Evolutionary conservation across 371 early-diverging fungal species (phyloP), one percentile per base, ranked within the genome.

Genomic region (Blastocladiella emersonii): DNA sequence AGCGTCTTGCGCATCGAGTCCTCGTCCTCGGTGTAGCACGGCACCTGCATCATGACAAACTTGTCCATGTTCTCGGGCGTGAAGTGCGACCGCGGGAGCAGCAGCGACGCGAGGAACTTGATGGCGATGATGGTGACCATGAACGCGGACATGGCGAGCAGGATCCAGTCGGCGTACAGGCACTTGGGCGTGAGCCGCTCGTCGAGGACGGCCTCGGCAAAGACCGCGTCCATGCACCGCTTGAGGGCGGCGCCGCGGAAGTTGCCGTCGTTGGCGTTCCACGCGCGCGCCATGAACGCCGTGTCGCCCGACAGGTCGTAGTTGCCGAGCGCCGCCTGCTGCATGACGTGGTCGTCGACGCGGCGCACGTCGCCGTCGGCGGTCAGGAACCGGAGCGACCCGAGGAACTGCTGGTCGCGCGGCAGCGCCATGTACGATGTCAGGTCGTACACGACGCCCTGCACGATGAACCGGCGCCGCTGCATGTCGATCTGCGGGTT

Each of bases 361-460:
- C n/a, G 19, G 48, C 19, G 48, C 48, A 1, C 3, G 7, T 48
- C 48, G 48, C 48, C 48, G 7, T 21, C 23, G 48, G 48, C 48
- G 23, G n/a, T 21, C 48, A 21, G 17, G 48, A 48, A 23, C n/a
- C 23, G 25, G 25, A 48, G 5, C 39, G 39, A 21, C 3, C 25
- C n/a, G 17, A 51, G 32, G 15, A 25, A 51, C 32, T 51, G 34
- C 15, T 51, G 8, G 15, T 51, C 30, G 30, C 13, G 8, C 2
- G 30, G 53, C 15, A 32, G 10, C 53, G 13, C 8, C 21, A 4
- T 4, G 32, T 91, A 91, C 45, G 76, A 72, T 39, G 85, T 83
- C 65, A 91, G 70, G 59, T 91, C 92, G 61, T 88, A 91, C 0
- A 91, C 79, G 57, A 79, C 77, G 63, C 84, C 77, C 66, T 88